Conservation (phyloP, 2,329 filamentous ascomycete species). For the Hymenoscyphus infarciens region DNA sequence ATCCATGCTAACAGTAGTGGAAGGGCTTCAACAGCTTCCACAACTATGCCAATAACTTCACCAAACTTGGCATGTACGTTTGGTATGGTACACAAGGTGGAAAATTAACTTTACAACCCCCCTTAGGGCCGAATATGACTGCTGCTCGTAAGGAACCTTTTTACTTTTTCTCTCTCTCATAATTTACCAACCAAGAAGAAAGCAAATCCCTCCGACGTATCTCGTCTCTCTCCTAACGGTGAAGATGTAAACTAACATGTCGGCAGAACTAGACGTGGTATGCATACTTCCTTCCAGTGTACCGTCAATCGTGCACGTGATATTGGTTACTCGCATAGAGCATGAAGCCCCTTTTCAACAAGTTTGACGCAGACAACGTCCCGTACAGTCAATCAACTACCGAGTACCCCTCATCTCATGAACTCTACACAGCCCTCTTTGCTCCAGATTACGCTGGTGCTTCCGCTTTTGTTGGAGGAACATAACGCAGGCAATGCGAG, state of each 20-base stretch:
- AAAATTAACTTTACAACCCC: too few relatives aligned
- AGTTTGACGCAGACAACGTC: constrained; percentile 7
- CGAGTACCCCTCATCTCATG: constrained; percentile 6
- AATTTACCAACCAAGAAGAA: neutral
- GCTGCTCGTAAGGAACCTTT: constrained; percentile 4
- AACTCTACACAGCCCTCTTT: constrained; percentile 11
- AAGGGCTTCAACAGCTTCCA: neutral
- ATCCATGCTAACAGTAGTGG: neutral
- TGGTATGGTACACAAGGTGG: neutral
- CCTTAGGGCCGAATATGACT: neutral
- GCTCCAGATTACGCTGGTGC: constrained; percentile 10
- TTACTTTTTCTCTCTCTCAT: constrained; percentile 9
- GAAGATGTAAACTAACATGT: neutral
- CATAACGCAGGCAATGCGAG: constrained; percentile 7
- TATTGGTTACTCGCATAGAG: neutral
- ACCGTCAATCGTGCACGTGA: neutral
- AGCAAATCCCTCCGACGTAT: neutral
- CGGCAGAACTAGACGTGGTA: neutral
- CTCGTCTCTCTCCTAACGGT: neutral
- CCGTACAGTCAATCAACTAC: constrained; percentile 6
- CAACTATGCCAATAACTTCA: neutral
- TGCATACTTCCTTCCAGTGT: neutral
- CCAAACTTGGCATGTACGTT: neutral
- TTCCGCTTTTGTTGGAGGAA: constrained; percentile 11
- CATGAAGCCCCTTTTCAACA: constrained; percentile 11